Evolutionary conservation across 1,284 basidiomycete genomes (phyloP), one percentile per base, ranked within the genome.

Genomic region (Apiotrichum montevideense): DNA sequence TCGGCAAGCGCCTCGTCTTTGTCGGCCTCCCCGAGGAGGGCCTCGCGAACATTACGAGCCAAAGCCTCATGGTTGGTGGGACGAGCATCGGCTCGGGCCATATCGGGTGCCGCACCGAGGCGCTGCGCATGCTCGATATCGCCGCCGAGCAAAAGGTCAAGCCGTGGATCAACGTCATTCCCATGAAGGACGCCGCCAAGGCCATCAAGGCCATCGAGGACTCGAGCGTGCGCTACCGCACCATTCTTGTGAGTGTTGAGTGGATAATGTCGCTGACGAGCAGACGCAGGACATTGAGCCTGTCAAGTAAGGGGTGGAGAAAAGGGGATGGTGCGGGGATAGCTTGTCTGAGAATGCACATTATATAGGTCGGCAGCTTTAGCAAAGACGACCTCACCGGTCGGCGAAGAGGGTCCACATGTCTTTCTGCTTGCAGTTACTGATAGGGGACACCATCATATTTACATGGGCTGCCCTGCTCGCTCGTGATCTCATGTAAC

Each of bases 21-120:
- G 81, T 83, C 54, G 74, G 74, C 61, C 70, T 82, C 55, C 80
- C 81, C 14, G 67, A 80, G 32, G 77, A 61, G 71, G 77, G 65
- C 15, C 53, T 73, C 13, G 47, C 49, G 51, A 71, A 66, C 63
- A 54, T 71, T 47, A 66, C 75, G 48, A 65, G 72, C 39, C 73
- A 78, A 51, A 69, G 73, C 53, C 65, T 77, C 51, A 72, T 75
- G 34, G 70, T 67, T 13, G 78, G 79, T 63, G 79, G 77, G 8
- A 66, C 68, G 42, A 57, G 68, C 13, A 64, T 82, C 49, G 79
- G 79, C 33, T 80, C 78, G 21, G 78, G 74, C 45, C 79, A 82
- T 72, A 83, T 87, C 51, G 85, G 85, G 39, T 83, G 78, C 72
- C 85, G 84, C 77, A 79, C 79, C 59, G 85, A 87, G 67, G 82